These are phyloP conservation scores for Cantharellus anzutake DNA, from an alignment of 768 basidiomycete genomes.

Conservation along the genomic window DNA sequence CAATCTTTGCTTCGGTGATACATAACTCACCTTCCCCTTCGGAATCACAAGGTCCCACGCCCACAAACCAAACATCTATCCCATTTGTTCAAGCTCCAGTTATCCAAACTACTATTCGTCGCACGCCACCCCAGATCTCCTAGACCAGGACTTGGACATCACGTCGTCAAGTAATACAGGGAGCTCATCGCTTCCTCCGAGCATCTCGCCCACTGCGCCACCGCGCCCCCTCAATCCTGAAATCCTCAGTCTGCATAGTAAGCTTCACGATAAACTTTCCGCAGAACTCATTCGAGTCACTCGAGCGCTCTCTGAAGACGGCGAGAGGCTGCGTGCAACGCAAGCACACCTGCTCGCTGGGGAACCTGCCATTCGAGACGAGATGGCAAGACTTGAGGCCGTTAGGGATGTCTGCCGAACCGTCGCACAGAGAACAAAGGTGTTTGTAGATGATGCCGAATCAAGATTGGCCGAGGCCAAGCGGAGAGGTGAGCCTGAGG, in stretches of 20 bases:
- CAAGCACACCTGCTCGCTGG: constrained; percentile 74
- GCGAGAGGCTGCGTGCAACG: constrained; percentile 59
- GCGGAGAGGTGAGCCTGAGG: constrained; percentile 73
- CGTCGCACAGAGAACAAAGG: constrained; percentile 48
- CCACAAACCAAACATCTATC: background rate
- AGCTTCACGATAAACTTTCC: constrained; percentile 55
- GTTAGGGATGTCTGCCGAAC: constrained; percentile 78
- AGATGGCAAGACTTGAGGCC: constrained; percentile 86
- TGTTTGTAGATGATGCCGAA: constrained; percentile 47
- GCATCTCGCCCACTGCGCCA: constrained; percentile 25
- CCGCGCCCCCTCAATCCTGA: constrained; percentile 83
- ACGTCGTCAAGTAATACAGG: background rate
- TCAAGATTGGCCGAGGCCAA: constrained; percentile 57
- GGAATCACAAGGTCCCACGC: constrained; percentile 1
- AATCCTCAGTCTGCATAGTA: constrained; percentile 57
- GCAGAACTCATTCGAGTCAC: constrained; percentile 55
- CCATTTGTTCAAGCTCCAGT: constrained; percentile 12
- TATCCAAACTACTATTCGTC: constrained; percentile 10
- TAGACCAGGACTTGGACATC: background rate
- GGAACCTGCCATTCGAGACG: constrained; percentile 86
- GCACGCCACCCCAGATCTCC: constrained; percentile 3
- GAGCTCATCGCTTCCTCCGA: constrained; percentile 2
- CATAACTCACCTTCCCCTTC: constrained; percentile 5
- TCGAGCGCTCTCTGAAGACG: constrained; percentile 40
- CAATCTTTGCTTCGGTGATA: too few species aligned